Evolutionary conservation across 805 yeast genomes (phyloP).

Genomic region (Suhomyces vadensis): DNA sequence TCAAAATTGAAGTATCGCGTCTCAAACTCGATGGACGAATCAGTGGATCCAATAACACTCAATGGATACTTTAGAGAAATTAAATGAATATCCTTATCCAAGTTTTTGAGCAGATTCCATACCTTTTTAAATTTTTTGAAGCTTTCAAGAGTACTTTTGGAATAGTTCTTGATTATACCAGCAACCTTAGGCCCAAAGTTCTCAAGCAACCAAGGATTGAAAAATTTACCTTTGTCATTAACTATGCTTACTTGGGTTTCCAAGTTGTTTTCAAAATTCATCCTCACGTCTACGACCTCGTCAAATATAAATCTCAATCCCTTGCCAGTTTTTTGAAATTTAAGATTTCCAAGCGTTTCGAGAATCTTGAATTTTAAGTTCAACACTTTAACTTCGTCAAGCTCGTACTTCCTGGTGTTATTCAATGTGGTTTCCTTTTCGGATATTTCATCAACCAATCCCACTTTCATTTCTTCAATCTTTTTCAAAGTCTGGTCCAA

Average conservation of each 20-base stretch:
- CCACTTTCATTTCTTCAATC: conserved; percentile 10
- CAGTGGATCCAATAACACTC: conserved; percentile 8
- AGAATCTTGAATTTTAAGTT: conserved; percentile 24
- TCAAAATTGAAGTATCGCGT: conserved; percentile 19
- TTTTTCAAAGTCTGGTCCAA: conserved; percentile 14
- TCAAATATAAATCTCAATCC: conserved; percentile 16
- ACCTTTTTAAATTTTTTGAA: conserved; percentile 17
- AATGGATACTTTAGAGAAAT: conserved; percentile 32
- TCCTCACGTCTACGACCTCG: conserved; percentile 10
- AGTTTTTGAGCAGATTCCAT: conserved; percentile 20
- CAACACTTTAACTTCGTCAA: conserved; percentile 22
- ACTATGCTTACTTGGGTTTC: not conserved
- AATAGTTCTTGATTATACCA: not conserved
- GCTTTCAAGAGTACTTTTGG: conserved; percentile 16
- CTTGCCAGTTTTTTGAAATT: conserved; percentile 15
- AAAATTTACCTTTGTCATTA: not conserved
- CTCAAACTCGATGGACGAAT: conserved; percentile 11
- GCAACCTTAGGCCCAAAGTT: not conserved
- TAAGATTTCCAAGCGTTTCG: conserved; percentile 28
- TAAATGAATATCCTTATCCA: conserved; percentile 33
- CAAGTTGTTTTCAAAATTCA: not conserved
- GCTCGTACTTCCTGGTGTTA: conserved; percentile 19
- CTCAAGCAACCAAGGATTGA: conserved; percentile 1
- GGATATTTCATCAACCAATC: conserved; percentile 13
- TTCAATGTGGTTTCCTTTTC: conserved; percentile 12